phyloP scores from a whole-genome alignment of 2,329 filamentous ascomycete genomes.

The Fusarium nurragi region DNA sequence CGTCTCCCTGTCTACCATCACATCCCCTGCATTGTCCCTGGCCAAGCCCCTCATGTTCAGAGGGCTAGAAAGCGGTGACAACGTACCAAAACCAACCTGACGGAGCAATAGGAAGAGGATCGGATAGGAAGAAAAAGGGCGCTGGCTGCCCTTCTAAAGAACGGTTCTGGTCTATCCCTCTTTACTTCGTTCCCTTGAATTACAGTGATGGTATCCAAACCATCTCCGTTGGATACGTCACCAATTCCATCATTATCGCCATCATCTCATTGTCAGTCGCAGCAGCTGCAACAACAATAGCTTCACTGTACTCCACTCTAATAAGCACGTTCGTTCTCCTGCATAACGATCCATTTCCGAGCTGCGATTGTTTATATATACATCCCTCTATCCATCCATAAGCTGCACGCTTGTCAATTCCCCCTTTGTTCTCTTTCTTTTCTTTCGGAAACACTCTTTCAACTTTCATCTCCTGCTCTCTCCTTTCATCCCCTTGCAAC shows the following conservation, averaged over 20 bases:
- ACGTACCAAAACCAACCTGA: slow-evolving; percentile 20
- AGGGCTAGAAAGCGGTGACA: slow-evolving; percentile 38
- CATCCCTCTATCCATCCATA: slow-evolving; percentile 11
- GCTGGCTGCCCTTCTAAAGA: slow-evolving; percentile 3
- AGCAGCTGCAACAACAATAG: slow-evolving; percentile 28
- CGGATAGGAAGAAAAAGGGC: slow-evolving; percentile 15
- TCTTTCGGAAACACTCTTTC: not conserved
- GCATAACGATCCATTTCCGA: slow-evolving; percentile 21
- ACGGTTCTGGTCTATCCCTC: not conserved
- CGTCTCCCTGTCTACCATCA: slow-evolving; percentile 12
- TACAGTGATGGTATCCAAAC: no score
- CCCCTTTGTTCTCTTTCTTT: slow-evolving; percentile 2
- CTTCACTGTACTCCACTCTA: slow-evolving; percentile 26
- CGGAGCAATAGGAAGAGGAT: slow-evolving; percentile 14
- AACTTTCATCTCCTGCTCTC: slow-evolving; percentile 4
- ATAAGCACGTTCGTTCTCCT: slow-evolving; percentile 16
- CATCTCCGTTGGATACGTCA: not conserved
- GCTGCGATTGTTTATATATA: slow-evolving; percentile 16
- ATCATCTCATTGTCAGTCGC: slow-evolving; percentile 11
- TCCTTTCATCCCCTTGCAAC: slow-evolving; percentile 24
- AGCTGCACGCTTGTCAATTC: not conserved
- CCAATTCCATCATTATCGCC: not conserved
- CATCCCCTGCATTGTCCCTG: slow-evolving; percentile 40
- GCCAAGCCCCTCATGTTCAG: slow-evolving; percentile 25
- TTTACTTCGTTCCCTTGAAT: not conserved